Evolutionary conservation across 225 moss, liverwort and hornwort species (phyloP), one percentile per base, ranked within the genome.

Genomic region (Thuidium tamariscinum): DNA sequence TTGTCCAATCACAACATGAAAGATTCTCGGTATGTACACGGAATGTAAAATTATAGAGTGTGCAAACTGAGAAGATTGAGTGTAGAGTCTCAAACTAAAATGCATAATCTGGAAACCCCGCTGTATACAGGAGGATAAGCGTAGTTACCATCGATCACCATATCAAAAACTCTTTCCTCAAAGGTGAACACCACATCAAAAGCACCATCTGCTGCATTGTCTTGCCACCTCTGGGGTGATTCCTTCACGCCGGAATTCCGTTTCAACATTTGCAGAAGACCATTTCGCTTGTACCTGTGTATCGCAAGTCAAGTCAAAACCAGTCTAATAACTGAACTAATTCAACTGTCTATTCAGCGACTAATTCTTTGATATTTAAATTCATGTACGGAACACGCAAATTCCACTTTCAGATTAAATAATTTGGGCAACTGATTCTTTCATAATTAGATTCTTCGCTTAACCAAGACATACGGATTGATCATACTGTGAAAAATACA

Each of bases 111-210:
- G 26, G 3, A 77, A 84, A 29, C 37, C 54, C 39, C 84, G 42
- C 52, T 34, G 51, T 60, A 23, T 37, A 51, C 41, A 67, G 20
- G 21, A 49, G 57, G 73, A 83, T 34, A 37, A 80, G 79, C 80
- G 89, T 94, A 30, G 26, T 77, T 80, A 97, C 97, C 97, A 90
- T 98, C 98, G 79, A 93, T 94, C 84, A 98, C 98, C 93, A 96
- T 94, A 88, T 98, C 98, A 90, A 98, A 98, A 52, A 98, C 98
- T 88, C 98, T 92, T 87, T 98, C 98, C 88, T 98, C 98, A 89
- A 98, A 98, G 16, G 98, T 98, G 85, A 98, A 95, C 86, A 98
- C 96, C 89, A 98, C 96, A 88, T 98, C 96, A 92, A 98, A 98
- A 11, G 94, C 93, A 73, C 98, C 98, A 86, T 98, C 98, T 49